phyloP scores from a whole-genome alignment of 495 filamentous ascomycete genomes.

The Lophiotrema nucula region DNA sequence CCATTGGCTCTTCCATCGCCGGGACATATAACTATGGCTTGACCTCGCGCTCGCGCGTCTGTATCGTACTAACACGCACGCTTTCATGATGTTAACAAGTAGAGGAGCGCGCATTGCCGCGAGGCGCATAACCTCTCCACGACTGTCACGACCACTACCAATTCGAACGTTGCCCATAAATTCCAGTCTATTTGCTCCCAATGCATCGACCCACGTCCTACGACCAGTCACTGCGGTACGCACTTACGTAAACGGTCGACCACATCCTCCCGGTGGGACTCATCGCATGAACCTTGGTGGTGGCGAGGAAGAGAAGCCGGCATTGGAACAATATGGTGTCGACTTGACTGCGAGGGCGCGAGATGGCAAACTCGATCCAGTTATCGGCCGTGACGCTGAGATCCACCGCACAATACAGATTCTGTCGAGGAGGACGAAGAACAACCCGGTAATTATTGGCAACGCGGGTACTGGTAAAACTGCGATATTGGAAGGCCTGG shows the following conservation, averaged over 20 bases:
- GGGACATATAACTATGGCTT: no score
- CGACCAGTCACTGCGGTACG: slow-evolving; percentile 41
- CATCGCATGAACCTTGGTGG: slow-evolving; percentile 88
- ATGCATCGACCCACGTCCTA: not conserved
- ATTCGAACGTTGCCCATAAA: not conserved
- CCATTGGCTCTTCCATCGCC: not conserved
- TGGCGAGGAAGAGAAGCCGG: slow-evolving; percentile 75
- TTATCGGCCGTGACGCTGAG: slow-evolving; percentile 88
- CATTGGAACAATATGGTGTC: slow-evolving; percentile 85
- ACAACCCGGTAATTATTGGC: slow-evolving; percentile 94
- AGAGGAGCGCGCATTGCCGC: slow-evolving; percentile 34
- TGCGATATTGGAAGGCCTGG: slow-evolving; percentile 88
- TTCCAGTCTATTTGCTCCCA: not conserved
- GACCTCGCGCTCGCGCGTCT: not conserved
- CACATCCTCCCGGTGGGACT: slow-evolving; percentile 85
- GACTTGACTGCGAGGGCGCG: slow-evolving; percentile 85
- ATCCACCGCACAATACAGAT: slow-evolving; percentile 95
- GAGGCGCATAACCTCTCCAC: slow-evolving; percentile 34
- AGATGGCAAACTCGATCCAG: slow-evolving; percentile 89
- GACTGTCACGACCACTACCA: slow-evolving; percentile 11
- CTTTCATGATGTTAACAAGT: slow-evolving; percentile 32
- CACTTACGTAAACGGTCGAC: slow-evolving; percentile 71
- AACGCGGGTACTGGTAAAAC: slow-evolving; percentile 94
- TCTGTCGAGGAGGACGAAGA: slow-evolving; percentile 88
- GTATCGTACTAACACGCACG: not conserved